Percentiles rank a stretch among this genome's conserved stretches.
phyloP scores from a whole-genome alignment of 2,329 filamentous ascomycete genomes.

The Penicillium sp. region DNA sequence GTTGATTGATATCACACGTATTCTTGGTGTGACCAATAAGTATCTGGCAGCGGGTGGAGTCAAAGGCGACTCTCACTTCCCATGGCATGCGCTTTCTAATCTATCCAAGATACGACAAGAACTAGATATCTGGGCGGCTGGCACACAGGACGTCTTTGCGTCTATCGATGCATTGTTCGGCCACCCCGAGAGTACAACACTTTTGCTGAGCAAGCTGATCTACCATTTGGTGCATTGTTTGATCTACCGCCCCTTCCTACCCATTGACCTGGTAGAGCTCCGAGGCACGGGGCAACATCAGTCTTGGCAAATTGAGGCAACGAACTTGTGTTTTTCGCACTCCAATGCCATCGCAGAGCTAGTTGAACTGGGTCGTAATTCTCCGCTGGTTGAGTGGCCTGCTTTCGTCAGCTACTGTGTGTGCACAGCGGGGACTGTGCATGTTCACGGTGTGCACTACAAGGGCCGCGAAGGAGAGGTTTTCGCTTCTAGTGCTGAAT shows the following conservation, averaged over 20 bases:
- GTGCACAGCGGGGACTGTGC: conserved; percentile 80
- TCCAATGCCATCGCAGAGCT: conserved; percentile 84
- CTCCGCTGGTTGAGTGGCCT: conserved; percentile 76
- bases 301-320: conserved; percentile 89
- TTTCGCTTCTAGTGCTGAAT: conserved; percentile 66
- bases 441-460: conserved; percentile 83
- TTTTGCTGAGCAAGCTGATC: conserved; percentile 80
- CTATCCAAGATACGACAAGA: conserved; percentile 83
- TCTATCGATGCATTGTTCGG: conserved; percentile 73
- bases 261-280: conserved; percentile 77
- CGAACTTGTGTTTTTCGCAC: conserved; percentile 80
- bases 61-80: conserved; percentile 85
- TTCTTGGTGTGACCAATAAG: conserved; percentile 76
- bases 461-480: conserved; percentile 59
- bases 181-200: conserved; percentile 71
- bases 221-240: conserved; percentile 85
- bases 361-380: conserved; percentile 72
- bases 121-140: conserved; percentile 79
- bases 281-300: conserved; percentile 79
- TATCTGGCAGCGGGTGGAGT: conserved; percentile 83
- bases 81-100: conserved; percentile 83
- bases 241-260: conserved; percentile 81
- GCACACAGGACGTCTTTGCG: conserved; percentile 74
- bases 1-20: conserved; percentile 79
- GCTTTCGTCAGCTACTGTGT: conserved; percentile 84